Base-by-base conservation (phyloP, 371 early-diverging fungal species). In the Paraphysoderma sedebokerense region DNA sequence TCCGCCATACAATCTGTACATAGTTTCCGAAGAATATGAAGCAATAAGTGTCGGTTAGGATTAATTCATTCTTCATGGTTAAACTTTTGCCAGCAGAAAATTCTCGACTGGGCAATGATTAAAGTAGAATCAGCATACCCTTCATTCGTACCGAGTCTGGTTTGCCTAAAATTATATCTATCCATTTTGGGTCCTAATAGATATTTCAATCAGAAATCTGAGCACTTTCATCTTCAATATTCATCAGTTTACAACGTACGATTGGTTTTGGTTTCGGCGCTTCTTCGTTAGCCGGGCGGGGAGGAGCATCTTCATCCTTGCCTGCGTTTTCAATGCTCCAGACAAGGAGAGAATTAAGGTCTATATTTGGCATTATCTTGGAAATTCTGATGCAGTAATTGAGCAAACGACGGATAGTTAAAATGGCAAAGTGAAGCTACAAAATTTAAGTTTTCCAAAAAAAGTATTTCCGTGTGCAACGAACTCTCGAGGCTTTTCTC, bases 81-180 rank as follows among this genome's bases (percentile, higher is more conserved):
- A 8, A 38, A 37, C 31, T 33, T 24, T 31, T 29, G 37, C 28
- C 53, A 34, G 32, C 15, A 20, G 22, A 9, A 19, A 20, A 11
- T 1, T 13, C 20, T 5, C 19, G 4, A 3, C 51, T 41, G 1
- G 37, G 35, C 0, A 50, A 1, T 26, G 50, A 30, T 38, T 54
- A 35, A 17, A 33, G 44, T n/a, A 42, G 49, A 49, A 73, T 71
- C 29, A 55, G 20, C 48, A 41, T 51, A 59, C 74, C 86, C 57
- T 71, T 66, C 90, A 92, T 91, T 40, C 76, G 69, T 24, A 80
- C 79, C 1, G 89, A 76, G 39, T 89, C 92, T 44, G 81, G 78
- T 66, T 87, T 87, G 31, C 95, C 95, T 26, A 93, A 70, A 48
- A 93, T 90, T 8, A 81, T 74, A 47, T 93, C 91, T 34, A 93